Evolutionary conservation across 2,329 filamentous ascomycete genomes (phyloP).

Genomic region (Aschersonia sp.): DNA sequence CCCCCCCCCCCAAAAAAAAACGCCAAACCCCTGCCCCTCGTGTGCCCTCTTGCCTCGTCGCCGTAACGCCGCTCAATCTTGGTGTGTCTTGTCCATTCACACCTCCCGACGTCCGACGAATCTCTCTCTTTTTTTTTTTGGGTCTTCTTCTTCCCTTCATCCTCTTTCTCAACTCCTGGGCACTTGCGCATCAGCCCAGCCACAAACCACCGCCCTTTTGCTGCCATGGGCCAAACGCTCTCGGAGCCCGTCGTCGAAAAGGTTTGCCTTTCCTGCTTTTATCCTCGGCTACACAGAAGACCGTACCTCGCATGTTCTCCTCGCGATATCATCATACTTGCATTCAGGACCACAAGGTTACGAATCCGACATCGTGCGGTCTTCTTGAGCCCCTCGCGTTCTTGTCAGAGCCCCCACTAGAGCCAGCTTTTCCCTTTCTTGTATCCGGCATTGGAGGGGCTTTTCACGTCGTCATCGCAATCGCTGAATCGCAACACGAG

Average conservation of each 20-base stretch:
- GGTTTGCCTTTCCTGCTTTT: slow-evolving; percentile 36
- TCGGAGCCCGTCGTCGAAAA: slow-evolving; percentile 98
- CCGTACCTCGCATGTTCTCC: slow-evolving; percentile 1
- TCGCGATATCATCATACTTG: background rate
- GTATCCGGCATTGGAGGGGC: background rate
- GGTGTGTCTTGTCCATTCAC: background rate
- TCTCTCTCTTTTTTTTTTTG: background rate
- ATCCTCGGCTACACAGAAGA: background rate
- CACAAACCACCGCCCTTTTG: slow-evolving; percentile 11
- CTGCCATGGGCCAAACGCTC: slow-evolving; percentile 90
- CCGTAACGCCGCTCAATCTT: slow-evolving; percentile 1
- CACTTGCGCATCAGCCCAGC: slow-evolving; percentile 11
- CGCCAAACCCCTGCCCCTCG: slow-evolving; percentile 2
- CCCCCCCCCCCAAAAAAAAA: background rate
- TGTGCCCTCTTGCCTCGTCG: slow-evolving; percentile 2
- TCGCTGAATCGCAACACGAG: background rate
- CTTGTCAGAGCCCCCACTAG: background rate
- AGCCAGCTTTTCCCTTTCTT: background rate
- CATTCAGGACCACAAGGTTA: background rate
- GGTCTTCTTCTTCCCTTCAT: slow-evolving; percentile 1
- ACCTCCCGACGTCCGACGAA: background rate
- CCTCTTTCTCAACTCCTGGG: slow-evolving; percentile 4
- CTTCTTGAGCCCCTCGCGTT: background rate
- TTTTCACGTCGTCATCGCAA: slow-evolving; percentile 1
- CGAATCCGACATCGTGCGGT: background rate